Conservation (phyloP, 2,329 filamentous ascomycete species). For the Exserohilum rostratum region DNA sequence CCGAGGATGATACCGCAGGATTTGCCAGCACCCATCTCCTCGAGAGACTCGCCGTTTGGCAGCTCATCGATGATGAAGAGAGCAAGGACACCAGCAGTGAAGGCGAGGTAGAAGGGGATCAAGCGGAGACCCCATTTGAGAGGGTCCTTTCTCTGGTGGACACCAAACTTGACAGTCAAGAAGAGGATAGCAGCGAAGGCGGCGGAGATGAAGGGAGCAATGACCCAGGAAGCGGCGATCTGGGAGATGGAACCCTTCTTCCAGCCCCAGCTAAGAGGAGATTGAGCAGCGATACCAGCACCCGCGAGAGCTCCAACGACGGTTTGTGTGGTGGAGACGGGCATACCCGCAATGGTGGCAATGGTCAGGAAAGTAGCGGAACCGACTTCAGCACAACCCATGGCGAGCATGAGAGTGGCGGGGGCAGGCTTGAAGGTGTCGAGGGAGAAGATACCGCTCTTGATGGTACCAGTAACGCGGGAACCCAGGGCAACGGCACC, state of each 20-base stretch:
- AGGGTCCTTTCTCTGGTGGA: constrained; percentile 57
- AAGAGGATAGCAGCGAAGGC: constrained; percentile 59
- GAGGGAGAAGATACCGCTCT: constrained; percentile 63
- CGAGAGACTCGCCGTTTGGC: constrained; percentile 39
- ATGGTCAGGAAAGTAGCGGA: constrained; percentile 53
- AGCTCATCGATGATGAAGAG: constrained; percentile 65
- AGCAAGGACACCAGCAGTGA: constrained; percentile 57
- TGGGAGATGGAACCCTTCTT: constrained; percentile 36
- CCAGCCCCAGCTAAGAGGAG: constrained; percentile 37
- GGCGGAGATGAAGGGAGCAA: constrained; percentile 57
- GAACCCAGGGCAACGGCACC: constrained; percentile 60
- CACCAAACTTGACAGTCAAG: constrained; percentile 56
- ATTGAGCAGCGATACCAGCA: constrained; percentile 59
- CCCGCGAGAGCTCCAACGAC: constrained; percentile 66
- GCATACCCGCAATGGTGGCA: constrained; percentile 61
- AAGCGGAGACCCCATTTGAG: constrained; percentile 58
- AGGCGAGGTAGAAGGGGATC: constrained; percentile 57
- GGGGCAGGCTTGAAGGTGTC: constrained; percentile 56
- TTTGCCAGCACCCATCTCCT: constrained; percentile 41
- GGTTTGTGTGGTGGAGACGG: constrained; percentile 67
- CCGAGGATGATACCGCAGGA: constrained; percentile 36
- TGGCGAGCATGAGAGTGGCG: constrained; percentile 63
- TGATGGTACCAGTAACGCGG: constrained; percentile 66
- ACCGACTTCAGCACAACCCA: constrained; percentile 59
- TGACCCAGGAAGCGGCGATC: constrained; percentile 55